These are phyloP conservation scores for Beauveria sp. DNA, from an alignment of 2,329 filamentous ascomycete species.

Conservation along the genomic window DNA sequence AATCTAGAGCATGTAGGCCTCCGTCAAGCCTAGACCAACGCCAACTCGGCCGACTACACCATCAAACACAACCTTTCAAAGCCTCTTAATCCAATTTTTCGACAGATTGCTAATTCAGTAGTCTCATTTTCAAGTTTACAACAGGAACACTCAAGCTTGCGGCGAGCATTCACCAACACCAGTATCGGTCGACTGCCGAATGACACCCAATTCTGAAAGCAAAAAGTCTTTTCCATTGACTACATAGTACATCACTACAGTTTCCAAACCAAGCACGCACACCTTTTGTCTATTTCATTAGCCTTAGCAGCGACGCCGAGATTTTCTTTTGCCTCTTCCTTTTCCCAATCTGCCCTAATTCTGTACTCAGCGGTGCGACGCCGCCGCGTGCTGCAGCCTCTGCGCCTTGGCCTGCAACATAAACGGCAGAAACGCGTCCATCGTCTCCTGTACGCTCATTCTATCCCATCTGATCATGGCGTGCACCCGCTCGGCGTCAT, in stretches of 20 bases:
- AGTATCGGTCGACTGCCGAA: not conserved
- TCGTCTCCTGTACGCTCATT: not conserved
- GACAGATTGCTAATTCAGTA: too few species aligned
- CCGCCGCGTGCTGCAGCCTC: not conserved
- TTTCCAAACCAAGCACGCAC: not conserved
- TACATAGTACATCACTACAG: not conserved
- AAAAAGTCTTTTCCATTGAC: not conserved
- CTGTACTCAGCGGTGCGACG: not conserved
- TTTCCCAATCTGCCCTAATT: not conserved
- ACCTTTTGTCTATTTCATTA: not conserved
- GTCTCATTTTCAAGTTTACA: too few species aligned
- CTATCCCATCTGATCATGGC: not conserved
- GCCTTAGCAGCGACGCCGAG: not conserved
- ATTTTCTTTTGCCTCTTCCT: too few species aligned
- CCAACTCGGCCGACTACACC: too few species aligned
- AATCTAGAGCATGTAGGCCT: too few species aligned
- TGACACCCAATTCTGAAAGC: not conserved
- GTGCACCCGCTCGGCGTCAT: slow-evolving; percentile 11
- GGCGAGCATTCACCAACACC: not conserved
- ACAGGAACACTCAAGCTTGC: too few species aligned
- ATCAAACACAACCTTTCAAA: too few species aligned
- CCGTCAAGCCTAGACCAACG: too few species aligned
- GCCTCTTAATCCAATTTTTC: too few species aligned
- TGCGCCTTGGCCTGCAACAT: slow-evolving; percentile 9
- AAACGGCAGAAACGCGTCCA: slow-evolving; percentile 12